Evolutionary conservation across 768 basidiomycete genomes (phyloP).

Genomic region (Rhizopogon vinicolor): DNA sequence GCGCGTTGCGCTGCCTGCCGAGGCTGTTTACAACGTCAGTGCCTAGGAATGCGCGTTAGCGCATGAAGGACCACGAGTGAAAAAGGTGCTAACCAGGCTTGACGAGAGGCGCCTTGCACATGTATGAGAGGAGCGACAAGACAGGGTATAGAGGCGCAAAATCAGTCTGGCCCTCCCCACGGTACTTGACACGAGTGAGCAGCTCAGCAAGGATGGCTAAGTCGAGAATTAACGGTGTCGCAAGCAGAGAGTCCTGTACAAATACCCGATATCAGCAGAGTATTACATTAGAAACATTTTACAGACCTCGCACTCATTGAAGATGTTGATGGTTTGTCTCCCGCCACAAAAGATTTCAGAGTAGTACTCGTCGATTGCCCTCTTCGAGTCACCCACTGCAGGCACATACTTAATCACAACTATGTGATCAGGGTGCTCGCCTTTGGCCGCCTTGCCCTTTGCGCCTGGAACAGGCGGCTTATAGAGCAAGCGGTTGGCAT

Average conservation of each 20-base stretch:
- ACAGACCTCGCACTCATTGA: conserved; percentile 92
- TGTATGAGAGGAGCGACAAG: conserved; percentile 89
- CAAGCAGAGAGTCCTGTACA: conserved; percentile 83
- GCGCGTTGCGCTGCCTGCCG: conserved; percentile 90
- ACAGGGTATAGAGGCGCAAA: conserved; percentile 90
- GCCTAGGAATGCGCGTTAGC: conserved; percentile 31
- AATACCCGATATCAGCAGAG: conserved; percentile 4
- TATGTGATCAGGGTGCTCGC: conserved; percentile 97
- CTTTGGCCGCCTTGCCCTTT: conserved; percentile 62
- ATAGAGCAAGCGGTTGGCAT: conserved; percentile 84
- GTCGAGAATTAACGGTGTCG: conserved; percentile 94
- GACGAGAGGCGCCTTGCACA: conserved; percentile 96
- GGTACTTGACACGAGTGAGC: conserved; percentile 89
- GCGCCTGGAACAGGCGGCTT: conserved; percentile 65
- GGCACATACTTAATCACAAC: conserved; percentile 97
- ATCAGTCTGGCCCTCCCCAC: conserved; percentile 49
- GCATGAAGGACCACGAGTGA: background rate
- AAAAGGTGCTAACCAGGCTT: conserved; percentile 60
- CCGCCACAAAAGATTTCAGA: conserved; percentile 98
- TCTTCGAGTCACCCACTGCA: conserved; percentile 95
- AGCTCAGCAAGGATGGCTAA: conserved; percentile 91
- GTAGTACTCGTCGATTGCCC: conserved; percentile 98
- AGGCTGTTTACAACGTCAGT: conserved; percentile 94
- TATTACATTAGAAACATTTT: background rate
- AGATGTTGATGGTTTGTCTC: conserved; percentile 90